Evolutionary conservation across 345 rosid species (phyloP), one percentile per base, ranked within the genome.

Genomic region (Sisymbrium altissimum): DNA sequence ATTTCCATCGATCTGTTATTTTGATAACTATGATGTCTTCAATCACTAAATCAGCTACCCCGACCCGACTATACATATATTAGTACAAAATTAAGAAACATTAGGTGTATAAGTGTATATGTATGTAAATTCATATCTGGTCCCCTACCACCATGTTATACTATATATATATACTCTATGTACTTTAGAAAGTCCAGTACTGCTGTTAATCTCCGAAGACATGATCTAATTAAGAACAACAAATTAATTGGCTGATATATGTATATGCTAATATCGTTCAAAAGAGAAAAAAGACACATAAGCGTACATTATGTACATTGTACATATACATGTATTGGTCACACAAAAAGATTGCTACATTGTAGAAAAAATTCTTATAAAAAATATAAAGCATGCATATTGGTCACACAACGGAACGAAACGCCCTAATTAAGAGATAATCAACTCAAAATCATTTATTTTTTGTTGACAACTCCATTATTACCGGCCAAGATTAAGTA

Each of bases 401-500:
- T 27, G 14, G 40, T 38, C 64, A 32, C 66, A 46, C 40, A 50
- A 23, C 6, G 13, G 45, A 56, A 27, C 38, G 23, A 69, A 64
- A 25, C 32, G 0, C 21, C 40, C 10, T 33, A 19, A 56, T 43
- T 17, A 45, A 40, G 3, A 66, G 35, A 36, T 23, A 54, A 54
- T 21, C 41, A 12, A 46, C 49, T 35, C 6, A 23, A 52, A n/a
- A 36, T 6, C 3, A 57, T 29, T 61, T 64, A 64, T 11, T 65
- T 64, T 21, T 58, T 40, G 11, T 9, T 23, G 62, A 71, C 74
- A 25, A 44, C 73, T 40, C 94, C 88, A 2, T 81, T 74, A 40
- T 83, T 85, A 15, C 89, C 86, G 2, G 94, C 94, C 76, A 84
- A 75, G 66, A 80, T 70, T 58, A 50, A 53, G 77, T 87, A 87